Base-by-base conservation (phyloP, 495 filamentous ascomycete species). In the Xanthoparmelia taractica region DNA sequence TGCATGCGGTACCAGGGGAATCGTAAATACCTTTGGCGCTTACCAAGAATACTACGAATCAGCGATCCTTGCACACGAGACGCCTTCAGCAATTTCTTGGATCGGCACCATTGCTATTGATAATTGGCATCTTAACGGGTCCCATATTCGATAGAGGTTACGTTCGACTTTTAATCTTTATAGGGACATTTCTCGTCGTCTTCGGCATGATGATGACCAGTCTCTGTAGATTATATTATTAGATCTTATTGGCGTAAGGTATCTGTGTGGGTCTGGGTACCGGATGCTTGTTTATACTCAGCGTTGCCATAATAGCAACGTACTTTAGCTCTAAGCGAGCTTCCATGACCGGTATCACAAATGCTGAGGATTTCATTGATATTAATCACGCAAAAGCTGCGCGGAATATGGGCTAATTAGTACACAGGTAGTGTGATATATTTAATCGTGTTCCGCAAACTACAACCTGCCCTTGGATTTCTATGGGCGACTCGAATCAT, bases 381-480 rank as follows among this genome's bases (percentile, higher is more conserved):
- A 2, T 45, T 13, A 37, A 37, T 37, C 34, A 37, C 34, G 5
- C 11, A 37, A 37, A 37, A 37, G 34, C 11, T 37, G 34, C 34
- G 11, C 34, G 11, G 11, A 37, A 37, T 37, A 5, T 37, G 11
- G 5, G 5, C 11, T 5, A 37, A 37, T 37, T 5, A 37, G 12
- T 38, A 38, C 37, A 38, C 37, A 83, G 0, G 40, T 17, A 7
- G 40, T 20, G 17, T 43, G 15, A 43, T 43, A 3, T 43, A 43
- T 20, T 17, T 17, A 1, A 20, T 43, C 12, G 40, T 43, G 2
- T 43, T 43, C 40, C 40, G 40, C 7, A 2, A 43, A 7, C 40
- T 43, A 2, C 40, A 43, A 20, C 40, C 40, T 20, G 5, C 40
- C 15, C 13, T 43, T 20, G 40, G 40, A 1, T 43, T 43, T 12